phyloP scores from a whole-genome alignment of 2,329 filamentous ascomycete genomes.

The Trichoderma semiorbis region DNA sequence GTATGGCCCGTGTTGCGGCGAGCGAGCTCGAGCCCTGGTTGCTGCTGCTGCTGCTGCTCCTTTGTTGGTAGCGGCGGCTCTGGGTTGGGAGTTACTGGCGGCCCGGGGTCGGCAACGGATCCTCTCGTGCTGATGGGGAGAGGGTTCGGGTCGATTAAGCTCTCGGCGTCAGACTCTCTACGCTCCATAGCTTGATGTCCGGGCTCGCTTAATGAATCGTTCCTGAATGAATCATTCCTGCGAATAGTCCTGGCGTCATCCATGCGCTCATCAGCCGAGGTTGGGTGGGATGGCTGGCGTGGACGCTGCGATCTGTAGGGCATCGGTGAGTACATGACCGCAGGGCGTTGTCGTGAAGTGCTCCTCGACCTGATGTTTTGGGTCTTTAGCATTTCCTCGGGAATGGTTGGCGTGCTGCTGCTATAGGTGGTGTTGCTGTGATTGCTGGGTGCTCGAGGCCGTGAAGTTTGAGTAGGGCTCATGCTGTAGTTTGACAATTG shows the following conservation, averaged over 20 bases:
- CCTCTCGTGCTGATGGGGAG: not conserved
- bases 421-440: not conserved
- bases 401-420: slow-evolving; percentile 18
- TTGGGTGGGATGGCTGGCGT: not conserved
- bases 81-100: not conserved
- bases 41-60: not conserved
- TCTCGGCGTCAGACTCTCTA: slow-evolving; percentile 12
- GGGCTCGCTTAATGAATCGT: not conserved
- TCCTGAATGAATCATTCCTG: not conserved
- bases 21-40: slow-evolving; percentile 3
- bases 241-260: not conserved
- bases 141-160: slow-evolving; percentile 13
- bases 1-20: not conserved
- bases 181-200: not conserved
- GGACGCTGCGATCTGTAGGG: slow-evolving; percentile 5
- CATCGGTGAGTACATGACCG: slow-evolving; percentile 9
- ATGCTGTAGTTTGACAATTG: slow-evolving; percentile 18
- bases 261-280: not conserved
- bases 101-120: not conserved
- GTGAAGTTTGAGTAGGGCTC: slow-evolving; percentile 11
- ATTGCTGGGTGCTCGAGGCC: slow-evolving; percentile 16
- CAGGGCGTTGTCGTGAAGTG: slow-evolving; percentile 15
- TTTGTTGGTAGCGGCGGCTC: not conserved
- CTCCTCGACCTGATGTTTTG: slow-evolving; percentile 1
- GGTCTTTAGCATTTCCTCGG: slow-evolving; percentile 17